These are phyloP conservation scores for Macrocybe sp. DNA, from an alignment of 1,284 basidiomycete species.

Conservation along the genomic window DNA sequence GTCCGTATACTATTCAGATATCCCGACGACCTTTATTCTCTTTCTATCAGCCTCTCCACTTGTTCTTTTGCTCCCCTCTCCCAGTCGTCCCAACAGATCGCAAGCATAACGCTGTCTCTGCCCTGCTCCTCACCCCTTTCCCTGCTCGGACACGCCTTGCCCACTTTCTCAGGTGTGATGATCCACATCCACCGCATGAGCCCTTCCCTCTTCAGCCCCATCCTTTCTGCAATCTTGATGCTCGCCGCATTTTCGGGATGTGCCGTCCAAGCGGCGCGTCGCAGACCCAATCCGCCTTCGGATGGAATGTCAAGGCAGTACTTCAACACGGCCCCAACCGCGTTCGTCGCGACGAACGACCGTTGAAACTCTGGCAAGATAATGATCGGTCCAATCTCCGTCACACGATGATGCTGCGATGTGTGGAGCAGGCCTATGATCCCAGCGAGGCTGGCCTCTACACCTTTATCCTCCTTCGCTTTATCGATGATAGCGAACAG, in stretches of 20 bases:
- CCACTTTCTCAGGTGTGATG: slow-evolving; percentile 30
- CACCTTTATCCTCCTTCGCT: slow-evolving; percentile 18
- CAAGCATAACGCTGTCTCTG: slow-evolving; percentile 33
- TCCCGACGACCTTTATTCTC: slow-evolving; percentile 11
- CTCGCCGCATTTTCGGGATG: slow-evolving; percentile 45
- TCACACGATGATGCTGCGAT: slow-evolving; percentile 22
- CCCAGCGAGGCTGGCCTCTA: slow-evolving; percentile 30
- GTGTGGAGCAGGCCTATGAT: slow-evolving; percentile 33
- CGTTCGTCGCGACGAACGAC: slow-evolving; percentile 43
- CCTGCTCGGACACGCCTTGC: slow-evolving; percentile 20
- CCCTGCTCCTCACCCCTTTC: slow-evolving; percentile 31
- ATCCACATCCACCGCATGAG: slow-evolving; percentile 45
- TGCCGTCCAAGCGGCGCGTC: slow-evolving; percentile 57
- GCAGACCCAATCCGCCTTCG: slow-evolving; percentile 51
- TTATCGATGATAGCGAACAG: slow-evolving; percentile 39
- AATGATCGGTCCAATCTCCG: slow-evolving; percentile 40
- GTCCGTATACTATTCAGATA: background rate
- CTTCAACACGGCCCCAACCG: slow-evolving; percentile 40
- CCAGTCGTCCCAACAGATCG: slow-evolving; percentile 48
- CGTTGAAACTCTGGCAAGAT: slow-evolving; percentile 41
- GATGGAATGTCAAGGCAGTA: slow-evolving; percentile 48
- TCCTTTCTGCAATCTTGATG: slow-evolving; percentile 43
- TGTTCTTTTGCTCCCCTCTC: slow-evolving; percentile 28
- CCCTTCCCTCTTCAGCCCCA: slow-evolving; percentile 59
- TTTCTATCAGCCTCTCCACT: slow-evolving; percentile 25